Conservation (phyloP, 2,329 filamentous ascomycete species). For the Aureobasidium subglaciale region DNA sequence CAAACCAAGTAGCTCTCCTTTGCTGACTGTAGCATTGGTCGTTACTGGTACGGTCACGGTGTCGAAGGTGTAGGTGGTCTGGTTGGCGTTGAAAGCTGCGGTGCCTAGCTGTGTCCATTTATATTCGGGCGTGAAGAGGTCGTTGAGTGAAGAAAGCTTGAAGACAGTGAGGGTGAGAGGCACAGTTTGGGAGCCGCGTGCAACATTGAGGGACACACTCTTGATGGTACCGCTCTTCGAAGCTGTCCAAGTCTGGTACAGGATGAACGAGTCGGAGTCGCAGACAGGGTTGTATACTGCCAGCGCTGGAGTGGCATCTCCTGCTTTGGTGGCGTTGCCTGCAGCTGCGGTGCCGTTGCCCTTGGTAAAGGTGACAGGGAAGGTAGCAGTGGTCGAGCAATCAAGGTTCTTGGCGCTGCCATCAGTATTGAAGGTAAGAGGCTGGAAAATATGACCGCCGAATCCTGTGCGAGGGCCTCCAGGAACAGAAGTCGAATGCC, state of each 20-base stretch:
- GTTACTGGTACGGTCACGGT: constrained; percentile 17
- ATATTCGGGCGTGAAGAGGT: constrained; percentile 20
- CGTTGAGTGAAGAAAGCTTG: constrained; percentile 19
- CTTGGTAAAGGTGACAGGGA: constrained; percentile 16
- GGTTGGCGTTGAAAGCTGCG: constrained; percentile 16
- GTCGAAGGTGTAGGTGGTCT: constrained; percentile 20
- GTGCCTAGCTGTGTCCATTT: constrained; percentile 20
- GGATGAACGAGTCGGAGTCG: constrained; percentile 21
- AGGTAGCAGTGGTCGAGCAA: constrained; percentile 18
- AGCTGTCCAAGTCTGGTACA: constrained; percentile 22
- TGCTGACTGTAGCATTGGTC: constrained; percentile 20
- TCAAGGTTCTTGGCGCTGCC: constrained; percentile 20
- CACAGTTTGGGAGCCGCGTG: constrained; percentile 16
- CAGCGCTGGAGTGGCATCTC: constrained; percentile 17
- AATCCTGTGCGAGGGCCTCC: constrained; percentile 20
- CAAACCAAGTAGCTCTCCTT: constrained; percentile 20
- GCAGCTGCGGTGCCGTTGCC: constrained; percentile 15
- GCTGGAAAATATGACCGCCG: constrained; percentile 23
- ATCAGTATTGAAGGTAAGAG: constrained; percentile 19
- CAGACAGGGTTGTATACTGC: constrained; percentile 21
- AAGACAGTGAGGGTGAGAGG: constrained; percentile 21
- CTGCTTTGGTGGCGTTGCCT: constrained; percentile 17
- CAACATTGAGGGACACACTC: constrained; percentile 21
- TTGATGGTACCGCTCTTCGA: constrained; percentile 18
- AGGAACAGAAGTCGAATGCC: constrained; percentile 21